These are phyloP conservation scores for Fraxinus sp. DNA, from an alignment of 305 asterid species.

Conservation along the genomic window DNA sequence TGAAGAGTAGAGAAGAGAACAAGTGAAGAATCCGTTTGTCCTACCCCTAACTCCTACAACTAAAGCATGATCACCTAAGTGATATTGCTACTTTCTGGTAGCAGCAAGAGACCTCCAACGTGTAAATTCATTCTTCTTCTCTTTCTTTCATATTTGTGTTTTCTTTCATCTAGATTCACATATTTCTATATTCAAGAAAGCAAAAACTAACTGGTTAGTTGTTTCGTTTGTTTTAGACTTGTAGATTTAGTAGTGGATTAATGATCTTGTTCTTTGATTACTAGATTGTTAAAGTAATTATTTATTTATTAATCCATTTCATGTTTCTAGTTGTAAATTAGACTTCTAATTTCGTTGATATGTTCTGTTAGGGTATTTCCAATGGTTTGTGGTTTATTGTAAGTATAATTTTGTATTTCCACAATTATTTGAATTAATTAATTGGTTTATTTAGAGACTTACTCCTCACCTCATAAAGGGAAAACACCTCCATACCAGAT, in stretches of 20 bases:
- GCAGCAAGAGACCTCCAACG: background rate
- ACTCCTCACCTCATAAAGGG: background rate
- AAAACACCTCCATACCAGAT: background rate
- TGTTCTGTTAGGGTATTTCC: background rate
- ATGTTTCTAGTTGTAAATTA: background rate
- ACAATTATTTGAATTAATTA: background rate
- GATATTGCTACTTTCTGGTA: background rate
- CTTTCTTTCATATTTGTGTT: background rate
- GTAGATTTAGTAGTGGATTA: background rate
- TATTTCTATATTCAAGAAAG: background rate
- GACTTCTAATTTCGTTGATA: background rate
- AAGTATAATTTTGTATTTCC: background rate
- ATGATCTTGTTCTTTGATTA: background rate
- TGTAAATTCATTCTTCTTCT: background rate
- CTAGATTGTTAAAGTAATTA: background rate
- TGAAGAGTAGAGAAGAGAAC: background rate
- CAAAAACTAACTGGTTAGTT: background rate
- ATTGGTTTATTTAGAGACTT: background rate
- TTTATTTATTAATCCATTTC: background rate
- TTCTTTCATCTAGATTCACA: background rate
- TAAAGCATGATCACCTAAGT: background rate
- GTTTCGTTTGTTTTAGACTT: background rate
- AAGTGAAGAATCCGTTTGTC: background rate
- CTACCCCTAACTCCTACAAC: background rate
- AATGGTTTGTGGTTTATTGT: background rate